A percentile compares a stretch with the other conserved stretches of the same genome.
Evolutionary conservation across 805 yeast species (phyloP).

Genomic region (Candida krabiensis): DNA sequence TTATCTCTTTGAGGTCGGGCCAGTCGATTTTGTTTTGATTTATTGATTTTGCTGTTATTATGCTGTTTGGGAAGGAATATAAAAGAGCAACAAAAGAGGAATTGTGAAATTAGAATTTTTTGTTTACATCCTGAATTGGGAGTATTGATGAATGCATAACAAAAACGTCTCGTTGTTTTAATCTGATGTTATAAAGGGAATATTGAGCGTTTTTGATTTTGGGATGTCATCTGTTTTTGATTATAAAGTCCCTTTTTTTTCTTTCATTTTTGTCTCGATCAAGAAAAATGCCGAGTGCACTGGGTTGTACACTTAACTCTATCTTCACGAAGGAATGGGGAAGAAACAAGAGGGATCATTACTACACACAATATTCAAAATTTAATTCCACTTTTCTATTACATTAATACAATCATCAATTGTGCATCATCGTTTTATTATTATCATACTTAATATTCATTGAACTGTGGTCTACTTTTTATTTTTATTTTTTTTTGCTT

Average conservation of each 20-base stretch:
- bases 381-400: slow-evolving; percentile 8
- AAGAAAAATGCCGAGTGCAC: not conserved
- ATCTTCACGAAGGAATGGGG: not conserved
- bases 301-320: not conserved
- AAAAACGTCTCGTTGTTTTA: not conserved
- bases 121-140: slow-evolving; percentile 9
- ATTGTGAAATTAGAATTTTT: not conserved
- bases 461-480: slow-evolving; percentile 2
- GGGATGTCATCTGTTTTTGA: too few species aligned
- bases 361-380: slow-evolving; percentile 4
- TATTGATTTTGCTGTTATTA: slow-evolving; percentile 10
- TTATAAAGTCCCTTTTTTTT: not conserved
- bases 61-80: slow-evolving; percentile 18
- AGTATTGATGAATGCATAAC: slow-evolving; percentile 1
- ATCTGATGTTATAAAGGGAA: not conserved
- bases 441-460: slow-evolving; percentile 1
- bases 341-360: slow-evolving; percentile 1
- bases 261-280: not conserved
- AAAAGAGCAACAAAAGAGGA: slow-evolving; percentile 10
- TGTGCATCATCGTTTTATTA: slow-evolving; percentile 7
- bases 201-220: not conserved
- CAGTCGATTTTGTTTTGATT: too few species aligned
- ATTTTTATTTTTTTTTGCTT: slow-evolving; percentile 1
- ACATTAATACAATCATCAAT: slow-evolving; percentile 9
- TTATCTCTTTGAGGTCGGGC: too few species aligned